Conservation (phyloP, 2,329 filamentous ascomycete genomes). For the Biscogniauxia mediterranea region DNA sequence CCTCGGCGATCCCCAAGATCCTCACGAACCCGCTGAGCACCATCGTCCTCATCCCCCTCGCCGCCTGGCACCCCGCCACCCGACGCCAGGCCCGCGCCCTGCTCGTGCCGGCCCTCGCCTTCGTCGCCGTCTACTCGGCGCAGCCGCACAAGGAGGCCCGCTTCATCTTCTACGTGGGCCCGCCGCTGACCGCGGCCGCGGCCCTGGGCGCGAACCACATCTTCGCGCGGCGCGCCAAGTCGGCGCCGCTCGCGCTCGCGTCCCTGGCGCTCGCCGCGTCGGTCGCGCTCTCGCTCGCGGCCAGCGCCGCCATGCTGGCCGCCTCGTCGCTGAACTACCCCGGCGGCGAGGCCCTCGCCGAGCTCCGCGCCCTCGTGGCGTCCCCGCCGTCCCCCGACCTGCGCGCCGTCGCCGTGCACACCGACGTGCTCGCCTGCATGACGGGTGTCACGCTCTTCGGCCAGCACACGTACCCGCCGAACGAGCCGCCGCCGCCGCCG, state of each 20-base stretch:
- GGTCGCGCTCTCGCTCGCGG: conserved; percentile 55
- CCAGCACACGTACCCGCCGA: conserved; percentile 40
- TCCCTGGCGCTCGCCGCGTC: conserved; percentile 58
- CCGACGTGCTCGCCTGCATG: conserved; percentile 68
- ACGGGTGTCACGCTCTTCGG: conserved; percentile 68
- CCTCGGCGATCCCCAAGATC: conserved; percentile 76
- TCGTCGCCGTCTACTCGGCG: conserved; percentile 76
- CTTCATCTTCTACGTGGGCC: conserved; percentile 88
- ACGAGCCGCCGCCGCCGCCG: conserved; percentile 20
- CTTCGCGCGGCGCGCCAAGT: conserved; percentile 64
- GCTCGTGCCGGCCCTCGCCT: conserved; percentile 66
- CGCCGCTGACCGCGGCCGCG: conserved; percentile 74
- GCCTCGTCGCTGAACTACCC: conserved; percentile 92
- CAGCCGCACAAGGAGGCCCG: conserved; percentile 96
- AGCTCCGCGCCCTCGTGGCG: conserved; percentile 44
- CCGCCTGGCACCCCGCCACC: conserved; percentile 49
- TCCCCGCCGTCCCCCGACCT: conserved; percentile 30
- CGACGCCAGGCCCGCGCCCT: conserved; percentile 45
- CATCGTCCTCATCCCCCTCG: conserved; percentile 52
- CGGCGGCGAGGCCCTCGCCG: conserved; percentile 73
- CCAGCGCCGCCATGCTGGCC: conserved; percentile 67
- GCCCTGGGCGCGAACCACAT: conserved; percentile 72
- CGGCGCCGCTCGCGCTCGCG: conserved; percentile 51
- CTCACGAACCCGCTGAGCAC: conserved; percentile 74
- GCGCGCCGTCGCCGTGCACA: conserved; percentile 50